Evolutionary conservation across 768 basidiomycete genomes (phyloP), one percentile per base, ranked within the genome.

Genomic region (Lactarius sp.): DNA sequence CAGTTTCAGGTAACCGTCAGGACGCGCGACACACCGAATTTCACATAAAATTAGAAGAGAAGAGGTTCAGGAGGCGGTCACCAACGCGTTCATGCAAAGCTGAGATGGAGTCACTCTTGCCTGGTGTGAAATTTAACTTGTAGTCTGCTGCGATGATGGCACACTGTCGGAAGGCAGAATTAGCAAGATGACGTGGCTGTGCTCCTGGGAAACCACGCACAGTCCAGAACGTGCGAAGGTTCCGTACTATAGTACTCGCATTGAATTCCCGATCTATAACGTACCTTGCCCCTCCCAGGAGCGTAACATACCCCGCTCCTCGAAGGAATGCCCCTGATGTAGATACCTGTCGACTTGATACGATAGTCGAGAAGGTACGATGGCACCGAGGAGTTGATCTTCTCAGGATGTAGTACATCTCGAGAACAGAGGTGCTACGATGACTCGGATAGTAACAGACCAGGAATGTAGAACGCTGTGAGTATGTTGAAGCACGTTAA

Each of bases 11-110:
- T n/a, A n/a, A n/a, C n/a, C n/a, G n/a, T 62, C 70, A 33, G 54
- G 76, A 37, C 14, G 16, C 8, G 42, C 39, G 20, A 65, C 78
- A 61, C 54, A 79, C 88, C 90, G 51, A 92, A 87, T 73, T 94
- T 92, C 69, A 93, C 89, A 72, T 92, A 94, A 3, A 94, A 74
- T 96, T 96, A 46, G 83, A 83, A 0, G 84, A 86, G 69, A 94
- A 83, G 52, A 97, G 79, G 71, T 87, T 76, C 66, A 84, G 87
- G 62, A 98, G 77, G 58, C 92, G 78, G 20, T 85, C 78, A 0
- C 92, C 94, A 12, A 94, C 91, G 50, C 95, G 84, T 67, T 90
- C 83, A 66, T 98, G 95, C 2, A 98, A 76, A 33, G 84, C 80
- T 6, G 90, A 88, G 70, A 96, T 94, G 56, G 79, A 74, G 34